These are phyloP conservation scores for Puccinia polysora DNA, from an alignment of 1,284 basidiomycete genomes.

Conservation along the genomic window DNA sequence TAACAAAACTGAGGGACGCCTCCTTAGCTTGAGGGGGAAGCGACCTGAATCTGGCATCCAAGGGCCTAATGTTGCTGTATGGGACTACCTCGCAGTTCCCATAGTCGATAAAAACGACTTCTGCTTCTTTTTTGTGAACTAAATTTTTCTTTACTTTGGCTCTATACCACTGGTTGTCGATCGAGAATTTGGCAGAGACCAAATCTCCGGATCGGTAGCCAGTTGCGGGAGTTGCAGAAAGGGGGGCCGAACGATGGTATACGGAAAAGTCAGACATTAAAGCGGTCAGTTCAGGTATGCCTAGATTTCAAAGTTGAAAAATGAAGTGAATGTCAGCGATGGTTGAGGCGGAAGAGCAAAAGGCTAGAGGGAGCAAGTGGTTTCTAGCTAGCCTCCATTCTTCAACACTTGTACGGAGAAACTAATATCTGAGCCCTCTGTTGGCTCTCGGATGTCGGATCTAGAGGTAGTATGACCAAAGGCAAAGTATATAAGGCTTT, in stretches of 20 bases:
- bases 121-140: slow-evolving; percentile 76
- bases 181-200: slow-evolving; percentile 76
- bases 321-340: not conserved
- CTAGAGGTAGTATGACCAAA: slow-evolving; percentile 65
- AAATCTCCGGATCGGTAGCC: slow-evolving; percentile 71
- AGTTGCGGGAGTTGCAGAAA: slow-evolving; percentile 63
- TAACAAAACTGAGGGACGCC: slow-evolving; percentile 67
- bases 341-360: not conserved
- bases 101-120: slow-evolving; percentile 57
- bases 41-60: slow-evolving; percentile 77
- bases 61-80: slow-evolving; percentile 60
- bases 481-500: slow-evolving; percentile 49
- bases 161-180: slow-evolving; percentile 86
- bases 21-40: slow-evolving; percentile 64
- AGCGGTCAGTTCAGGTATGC: slow-evolving; percentile 66
- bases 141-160: slow-evolving; percentile 70
- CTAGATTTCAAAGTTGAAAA: not conserved
- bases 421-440: slow-evolving; percentile 65
- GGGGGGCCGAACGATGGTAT: slow-evolving; percentile 66
- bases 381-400: slow-evolving; percentile 64
- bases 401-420: slow-evolving; percentile 91
- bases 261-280: slow-evolving; percentile 88
- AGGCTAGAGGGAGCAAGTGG: not conserved
- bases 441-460: slow-evolving; percentile 69
- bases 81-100: slow-evolving; percentile 51